Base-by-base conservation (phyloP, 345 rosid genomes). In the Lepidium africanum region DNA sequence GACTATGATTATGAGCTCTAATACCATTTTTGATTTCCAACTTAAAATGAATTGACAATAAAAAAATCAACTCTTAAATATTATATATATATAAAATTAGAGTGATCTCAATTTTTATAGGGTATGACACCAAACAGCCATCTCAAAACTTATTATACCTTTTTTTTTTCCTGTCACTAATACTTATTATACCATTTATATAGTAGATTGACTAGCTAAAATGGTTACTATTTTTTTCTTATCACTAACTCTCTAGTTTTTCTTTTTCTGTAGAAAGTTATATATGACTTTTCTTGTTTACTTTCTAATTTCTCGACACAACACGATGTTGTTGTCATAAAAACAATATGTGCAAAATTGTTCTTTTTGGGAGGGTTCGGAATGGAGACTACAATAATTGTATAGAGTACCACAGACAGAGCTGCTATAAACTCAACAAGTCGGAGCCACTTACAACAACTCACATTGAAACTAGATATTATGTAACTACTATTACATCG, bases 401-500 rank as follows among this genome's bases (percentile, higher is more conserved):
- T 59, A 35, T 37, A 49, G 36, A 59, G 52, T 50, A 73, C 42
- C 55, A 51, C 8, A 50, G 42, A 51, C 8, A 50, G 42, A 56
- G 27, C 37, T 47, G 59, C n/a, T 47, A n/a, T 19, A 13, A 38
- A 27, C 32, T 40, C 25, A 53, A 40, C 13, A 49, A 59, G 35
- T 16, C 14, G n/a, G 46, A 50, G 40, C 25, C 54, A 64, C 52
- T 46, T 72, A 58, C 32, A 40, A 59, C n/a, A 40, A 59, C n/a
- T 35, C 72, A 73, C 72, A 66, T 73, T 30, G 67, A 62, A 25
- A 66, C 56, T 42, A 46, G 23, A 65, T 49, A 25, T 35, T 66
- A 46, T 50, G 55, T 56, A 59, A 50, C 77, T 66, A 38, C 77
- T 66, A 46, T 42, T 66, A 73, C 67, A 58, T 41, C 36, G 27